These are phyloP conservation scores for Oryza rufipogon DNA, from an alignment of 176 grass and related monocot genomes.

Conservation along the genomic window DNA sequence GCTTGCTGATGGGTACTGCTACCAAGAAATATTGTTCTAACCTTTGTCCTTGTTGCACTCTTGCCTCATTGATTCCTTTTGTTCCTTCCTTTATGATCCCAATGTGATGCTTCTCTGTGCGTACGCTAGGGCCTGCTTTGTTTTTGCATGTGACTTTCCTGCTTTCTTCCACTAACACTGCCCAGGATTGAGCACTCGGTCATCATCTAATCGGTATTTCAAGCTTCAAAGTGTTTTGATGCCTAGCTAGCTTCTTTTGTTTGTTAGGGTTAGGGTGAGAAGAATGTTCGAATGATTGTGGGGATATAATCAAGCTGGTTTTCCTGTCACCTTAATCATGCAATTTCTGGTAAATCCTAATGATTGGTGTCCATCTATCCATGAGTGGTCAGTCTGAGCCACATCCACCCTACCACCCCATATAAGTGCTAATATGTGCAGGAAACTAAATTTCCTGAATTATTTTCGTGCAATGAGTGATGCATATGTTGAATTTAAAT, in stretches of 20 bases:
- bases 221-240: conserved; percentile 30
- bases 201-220: conserved; percentile 30
- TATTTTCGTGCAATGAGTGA: neutral
- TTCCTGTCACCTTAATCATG: conserved; percentile 29
- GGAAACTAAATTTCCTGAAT: neutral
- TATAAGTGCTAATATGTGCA: neutral
- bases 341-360: conserved; percentile 14
- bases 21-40: conserved; percentile 35
- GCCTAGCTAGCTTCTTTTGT: conserved; percentile 39
- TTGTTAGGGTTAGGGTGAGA: conserved; percentile 42
- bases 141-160: conserved; percentile 44
- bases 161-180: conserved; percentile 38
- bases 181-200: conserved; percentile 30
- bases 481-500: conserved; percentile 6
- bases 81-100: conserved; percentile 48
- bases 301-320: conserved; percentile 20
- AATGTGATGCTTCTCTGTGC: conserved; percentile 40
- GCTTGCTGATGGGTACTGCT: conserved; percentile 36
- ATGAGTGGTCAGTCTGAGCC: neutral
- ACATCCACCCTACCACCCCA: neutral
- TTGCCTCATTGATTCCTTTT: conserved; percentile 50
- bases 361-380: conserved; percentile 16
- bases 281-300: conserved; percentile 30
- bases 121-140: conserved; percentile 33
- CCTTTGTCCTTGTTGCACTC: conserved; percentile 49